Conservation (phyloP, 176 grass and related monocot genomes). For the Cymbopogon citratus region DNA sequence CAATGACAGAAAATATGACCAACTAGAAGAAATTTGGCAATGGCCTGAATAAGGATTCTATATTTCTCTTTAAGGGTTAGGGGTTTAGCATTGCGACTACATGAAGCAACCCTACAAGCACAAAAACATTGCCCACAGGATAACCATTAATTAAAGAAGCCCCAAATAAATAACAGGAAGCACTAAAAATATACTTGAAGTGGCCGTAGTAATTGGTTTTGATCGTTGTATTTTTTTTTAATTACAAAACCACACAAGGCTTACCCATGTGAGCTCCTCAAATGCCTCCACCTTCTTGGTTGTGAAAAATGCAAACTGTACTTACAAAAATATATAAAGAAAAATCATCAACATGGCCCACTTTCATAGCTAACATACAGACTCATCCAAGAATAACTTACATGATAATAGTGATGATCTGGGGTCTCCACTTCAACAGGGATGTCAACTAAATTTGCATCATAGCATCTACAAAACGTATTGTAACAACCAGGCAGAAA, state of each 20-base stretch:
- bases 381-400: constrained; percentile 27
- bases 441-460: constrained; percentile 73
- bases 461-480: constrained; percentile 51
- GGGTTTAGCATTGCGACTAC: not conserved
- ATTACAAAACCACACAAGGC: constrained; percentile 15
- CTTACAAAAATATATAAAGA: not conserved
- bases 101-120: not conserved
- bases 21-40: not conserved
- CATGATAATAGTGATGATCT: constrained; percentile 71
- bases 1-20: not conserved
- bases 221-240: not conserved
- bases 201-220: not conserved
- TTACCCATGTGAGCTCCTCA: constrained; percentile 92
- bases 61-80: not conserved
- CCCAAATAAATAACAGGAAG: not conserved
- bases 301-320: constrained; percentile 71
- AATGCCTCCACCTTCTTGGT: constrained; percentile 71
- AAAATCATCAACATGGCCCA: not conserved
- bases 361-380: not conserved
- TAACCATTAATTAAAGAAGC: not conserved
- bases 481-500: constrained; percentile 12
- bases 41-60: not conserved
- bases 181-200: not conserved
- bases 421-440: constrained; percentile 74
- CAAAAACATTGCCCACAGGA: not conserved